phyloP scores from a whole-genome alignment of 1,139 yeast species.

The Arxiozyma telluris region DNA sequence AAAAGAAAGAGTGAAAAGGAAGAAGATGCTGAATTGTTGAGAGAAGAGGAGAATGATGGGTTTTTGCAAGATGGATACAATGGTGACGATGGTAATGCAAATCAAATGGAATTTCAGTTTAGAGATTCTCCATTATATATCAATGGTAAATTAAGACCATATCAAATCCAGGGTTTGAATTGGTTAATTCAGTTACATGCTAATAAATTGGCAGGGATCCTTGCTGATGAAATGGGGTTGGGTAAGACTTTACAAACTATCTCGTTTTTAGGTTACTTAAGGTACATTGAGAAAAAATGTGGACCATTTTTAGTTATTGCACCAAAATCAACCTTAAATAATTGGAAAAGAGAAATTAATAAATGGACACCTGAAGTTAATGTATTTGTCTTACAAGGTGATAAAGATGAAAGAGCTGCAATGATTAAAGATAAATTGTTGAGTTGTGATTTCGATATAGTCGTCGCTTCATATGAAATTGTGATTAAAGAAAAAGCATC shows the following conservation, averaged over 20 bases:
- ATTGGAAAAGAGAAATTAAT: slow-evolving; percentile 89
- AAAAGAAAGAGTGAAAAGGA: slow-evolving; percentile 77
- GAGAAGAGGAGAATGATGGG: slow-evolving; percentile 51
- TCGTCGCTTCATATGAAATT: slow-evolving; percentile 87
- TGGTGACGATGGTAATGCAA: slow-evolving; percentile 32
- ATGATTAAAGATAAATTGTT: slow-evolving; percentile 53
- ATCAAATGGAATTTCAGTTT: slow-evolving; percentile 17
- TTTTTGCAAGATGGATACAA: not conserved
- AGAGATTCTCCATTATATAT: slow-evolving; percentile 60
- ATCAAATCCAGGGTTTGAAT: slow-evolving; percentile 83
- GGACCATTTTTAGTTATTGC: slow-evolving; percentile 92
- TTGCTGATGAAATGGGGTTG: slow-evolving; percentile 97
- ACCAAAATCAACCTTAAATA: slow-evolving; percentile 90
- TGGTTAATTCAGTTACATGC: slow-evolving; percentile 81
- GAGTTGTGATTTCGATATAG: slow-evolving; percentile 75
- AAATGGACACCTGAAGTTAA: slow-evolving; percentile 96
- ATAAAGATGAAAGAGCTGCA: slow-evolving; percentile 62
- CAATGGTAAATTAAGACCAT: slow-evolving; percentile 66
- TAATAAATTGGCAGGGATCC: slow-evolving; percentile 76
- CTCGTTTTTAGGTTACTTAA: slow-evolving; percentile 76
- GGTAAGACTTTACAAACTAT: slow-evolving; percentile 94
- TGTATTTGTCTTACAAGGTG: slow-evolving; percentile 78
- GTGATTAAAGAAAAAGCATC: slow-evolving; percentile 78
- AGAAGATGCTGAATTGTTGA: slow-evolving; percentile 80
- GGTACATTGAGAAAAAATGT: slow-evolving; percentile 65